phyloP scores from a whole-genome alignment of 169 alveolate genomes.

The Cryptosporidium parvum region DNA sequence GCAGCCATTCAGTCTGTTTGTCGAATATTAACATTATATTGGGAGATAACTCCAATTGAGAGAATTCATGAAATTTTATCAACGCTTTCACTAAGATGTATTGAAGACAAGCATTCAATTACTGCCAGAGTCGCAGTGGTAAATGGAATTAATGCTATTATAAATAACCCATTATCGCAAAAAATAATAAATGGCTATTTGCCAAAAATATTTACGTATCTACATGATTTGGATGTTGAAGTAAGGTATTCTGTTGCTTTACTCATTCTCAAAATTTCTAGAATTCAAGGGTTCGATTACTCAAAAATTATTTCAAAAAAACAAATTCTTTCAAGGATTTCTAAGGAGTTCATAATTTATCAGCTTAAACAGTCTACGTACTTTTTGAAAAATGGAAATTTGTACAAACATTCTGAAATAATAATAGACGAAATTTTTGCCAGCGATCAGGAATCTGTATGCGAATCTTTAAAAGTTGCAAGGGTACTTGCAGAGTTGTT shows the following conservation, averaged over 20 bases:
- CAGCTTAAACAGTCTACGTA: slow-evolving; percentile 33
- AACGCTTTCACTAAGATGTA: slow-evolving; percentile 18
- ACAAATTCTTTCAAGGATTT: slow-evolving; percentile 60
- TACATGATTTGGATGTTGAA: slow-evolving; percentile 44
- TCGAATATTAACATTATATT: slow-evolving; percentile 49
- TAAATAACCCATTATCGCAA: slow-evolving; percentile 62
- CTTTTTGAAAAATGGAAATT: slow-evolving; percentile 21
- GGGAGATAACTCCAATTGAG: slow-evolving; percentile 68
- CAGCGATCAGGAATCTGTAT: slow-evolving; percentile 5
- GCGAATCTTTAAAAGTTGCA: slow-evolving; percentile 50
- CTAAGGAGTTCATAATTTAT: slow-evolving; percentile 56
- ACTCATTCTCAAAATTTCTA: slow-evolving; percentile 48
- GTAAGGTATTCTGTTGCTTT: slow-evolving; percentile 59
- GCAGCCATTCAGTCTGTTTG: slow-evolving; percentile 60
- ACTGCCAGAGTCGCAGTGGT: slow-evolving; percentile 46
- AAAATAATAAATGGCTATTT: slow-evolving; percentile 13
- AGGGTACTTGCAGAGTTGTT: slow-evolving; percentile 60
- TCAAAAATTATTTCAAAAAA: slow-evolving; percentile 50
- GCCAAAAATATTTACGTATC: neutral
- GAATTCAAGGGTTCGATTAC: slow-evolving; percentile 60
- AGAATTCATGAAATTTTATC: slow-evolving; percentile 35
- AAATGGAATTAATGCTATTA: slow-evolving; percentile 26
- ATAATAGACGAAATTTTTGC: neutral
- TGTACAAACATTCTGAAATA: neutral
- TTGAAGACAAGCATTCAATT: slow-evolving; percentile 23